Conservation (phyloP, 805 yeast species). For the Teunomyces tritomae region DNA sequence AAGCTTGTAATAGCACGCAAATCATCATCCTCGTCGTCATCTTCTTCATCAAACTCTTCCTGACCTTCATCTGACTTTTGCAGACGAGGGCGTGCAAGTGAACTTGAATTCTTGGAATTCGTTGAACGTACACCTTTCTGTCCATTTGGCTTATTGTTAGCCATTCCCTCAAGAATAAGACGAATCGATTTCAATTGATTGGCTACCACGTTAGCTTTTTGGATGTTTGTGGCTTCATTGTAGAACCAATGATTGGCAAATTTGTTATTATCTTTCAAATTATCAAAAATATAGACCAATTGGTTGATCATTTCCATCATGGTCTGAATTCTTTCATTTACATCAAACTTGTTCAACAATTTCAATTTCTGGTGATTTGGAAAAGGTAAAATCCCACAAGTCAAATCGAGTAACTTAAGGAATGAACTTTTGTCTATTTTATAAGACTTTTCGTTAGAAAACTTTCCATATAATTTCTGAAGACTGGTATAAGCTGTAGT, state of each 20-base stretch:
- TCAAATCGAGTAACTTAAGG: conserved; percentile 37
- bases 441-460: conserved; percentile 11
- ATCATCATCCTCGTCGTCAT: conserved; percentile 47
- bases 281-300: conserved; percentile 37
- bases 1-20: conserved; percentile 35
- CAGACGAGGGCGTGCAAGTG: conserved; percentile 22
- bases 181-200: conserved; percentile 54
- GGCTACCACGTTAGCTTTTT: conserved; percentile 54
- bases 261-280: conserved; percentile 28
- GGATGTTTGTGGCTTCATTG: conserved; percentile 48
- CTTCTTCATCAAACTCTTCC: conserved; percentile 21
- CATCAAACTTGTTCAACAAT: conserved; percentile 32
- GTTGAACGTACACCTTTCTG: conserved; percentile 17
- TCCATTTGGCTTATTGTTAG: conserved; percentile 13
- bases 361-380: conserved; percentile 41
- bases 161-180: conserved; percentile 46
- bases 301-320: conserved; percentile 31
- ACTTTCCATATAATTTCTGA: conserved; percentile 31
- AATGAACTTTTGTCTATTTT: conserved; percentile 10
- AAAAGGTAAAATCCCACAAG: conserved; percentile 51
- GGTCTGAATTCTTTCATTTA: conserved; percentile 30
- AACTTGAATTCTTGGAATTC: conserved; percentile 24
- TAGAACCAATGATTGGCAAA: conserved; percentile 46
- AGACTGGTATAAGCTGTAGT: conserved; percentile 42
- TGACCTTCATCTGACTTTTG: conserved; percentile 9